Evolutionary conservation across 805 yeast genomes (phyloP), one percentile per base, ranked within the genome.

Genomic region (Saturnispora silvae): DNA sequence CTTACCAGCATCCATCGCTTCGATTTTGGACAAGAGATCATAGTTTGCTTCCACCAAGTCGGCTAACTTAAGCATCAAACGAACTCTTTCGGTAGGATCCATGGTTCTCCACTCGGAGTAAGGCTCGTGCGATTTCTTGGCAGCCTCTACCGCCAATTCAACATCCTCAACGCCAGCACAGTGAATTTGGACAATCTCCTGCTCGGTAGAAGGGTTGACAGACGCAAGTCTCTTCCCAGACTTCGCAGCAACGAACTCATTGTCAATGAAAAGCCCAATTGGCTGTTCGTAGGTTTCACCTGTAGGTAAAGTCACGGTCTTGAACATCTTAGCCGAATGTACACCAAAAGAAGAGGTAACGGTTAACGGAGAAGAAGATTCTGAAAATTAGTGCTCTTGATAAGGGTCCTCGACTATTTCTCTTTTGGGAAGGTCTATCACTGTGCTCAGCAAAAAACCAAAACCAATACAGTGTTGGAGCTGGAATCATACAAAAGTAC

Each of bases 221-320:
- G 72, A 61, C 34, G 64, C 69, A 20, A 70, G 55, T 20, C 52
- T 56, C 22, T 58, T 52, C 27, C 62, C 63, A 6, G 72, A 55
- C 15, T 31, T 24, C 2, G 41, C 15, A 4, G 38, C 13, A 25
- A 63, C 59, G 54, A 68, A 72, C 51, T 72, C 70, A 46, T 73
- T 73, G 55, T 72, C 65, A 50, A 74, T 72, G 54, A 72, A 77
- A 43, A 76, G 59, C 5, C 83, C 84, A n/a, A 74, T 42, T 27
- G 81, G 83, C 48, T 73, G 80, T 19, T 55, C 46, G 53, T 61
- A 70, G 34, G 62, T 64, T 33, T 53, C 48, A 35, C 79, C 79
- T 28, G 64, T 66, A 16, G 80, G 77, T 20, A 57, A 38, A 2
- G 42, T 41, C 27, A 57, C 35, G 27, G 50, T 46, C 20, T 31